Evolutionary conservation across 2,329 filamentous ascomycete species (phyloP).

Genomic region (Phyllosticta citribraziliensis): DNA sequence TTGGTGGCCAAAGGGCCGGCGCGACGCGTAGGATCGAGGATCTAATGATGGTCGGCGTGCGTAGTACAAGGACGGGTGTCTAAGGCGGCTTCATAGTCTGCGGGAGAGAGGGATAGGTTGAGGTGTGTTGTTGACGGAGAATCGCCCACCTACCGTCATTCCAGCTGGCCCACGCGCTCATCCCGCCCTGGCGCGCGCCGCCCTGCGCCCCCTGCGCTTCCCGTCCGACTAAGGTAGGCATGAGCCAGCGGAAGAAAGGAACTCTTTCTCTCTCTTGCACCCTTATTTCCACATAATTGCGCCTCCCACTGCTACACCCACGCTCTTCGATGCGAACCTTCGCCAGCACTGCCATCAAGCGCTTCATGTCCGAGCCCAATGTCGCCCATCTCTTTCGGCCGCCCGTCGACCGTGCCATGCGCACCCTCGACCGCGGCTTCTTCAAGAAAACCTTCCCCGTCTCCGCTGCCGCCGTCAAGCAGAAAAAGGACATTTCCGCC

Average conservation of each 20-base stretch:
- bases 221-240: background rate
- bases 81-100: slow-evolving; percentile 11
- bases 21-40: slow-evolving; percentile 1
- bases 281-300: background rate
- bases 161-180: background rate
- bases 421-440: slow-evolving; percentile 69
- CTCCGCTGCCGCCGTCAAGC: slow-evolving; percentile 67
- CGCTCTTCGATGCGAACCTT: background rate
- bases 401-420: slow-evolving; percentile 69
- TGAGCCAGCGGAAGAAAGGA: background rate
- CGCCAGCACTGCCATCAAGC: background rate
- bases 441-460: slow-evolving; percentile 70
- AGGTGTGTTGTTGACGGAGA: slow-evolving; percentile 5
- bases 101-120: background rate
- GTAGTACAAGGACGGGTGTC: background rate
- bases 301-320: background rate
- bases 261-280: background rate
- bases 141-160: background rate
- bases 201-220: slow-evolving; percentile 3
- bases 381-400: slow-evolving; percentile 54
- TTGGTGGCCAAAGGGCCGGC: slow-evolving; percentile 4
- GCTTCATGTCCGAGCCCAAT: background rate
- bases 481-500: slow-evolving; percentile 63
- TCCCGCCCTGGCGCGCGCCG: background rate
- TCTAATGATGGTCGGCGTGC: background rate